Percentiles rank a stretch among this genome's conserved stretches.
Conservation (phyloP, 2,329 filamentous ascomycete species). For the Helotiales sp. region DNA sequence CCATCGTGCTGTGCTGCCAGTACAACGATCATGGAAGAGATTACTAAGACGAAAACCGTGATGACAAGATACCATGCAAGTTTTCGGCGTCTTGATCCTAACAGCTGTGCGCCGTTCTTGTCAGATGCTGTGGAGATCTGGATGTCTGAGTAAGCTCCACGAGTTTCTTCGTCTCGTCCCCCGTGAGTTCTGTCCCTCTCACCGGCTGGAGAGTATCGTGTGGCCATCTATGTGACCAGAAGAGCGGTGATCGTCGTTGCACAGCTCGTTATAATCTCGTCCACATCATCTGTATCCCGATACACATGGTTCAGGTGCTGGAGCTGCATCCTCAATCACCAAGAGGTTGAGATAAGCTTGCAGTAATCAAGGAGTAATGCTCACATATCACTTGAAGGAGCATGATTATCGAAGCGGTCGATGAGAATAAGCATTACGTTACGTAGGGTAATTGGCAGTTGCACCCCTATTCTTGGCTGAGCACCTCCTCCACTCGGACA, state of each 20-base stretch:
- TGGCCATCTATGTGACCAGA: not conserved
- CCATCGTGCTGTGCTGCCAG: no score
- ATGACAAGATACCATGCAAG: not conserved
- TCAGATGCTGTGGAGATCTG: not conserved
- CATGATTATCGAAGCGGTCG: no score
- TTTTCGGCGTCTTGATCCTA: not conserved
- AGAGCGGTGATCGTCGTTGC: not conserved
- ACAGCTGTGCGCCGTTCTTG: not conserved
- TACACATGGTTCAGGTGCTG: not conserved
- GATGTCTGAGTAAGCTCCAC: not conserved
- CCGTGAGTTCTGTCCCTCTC: not conserved
- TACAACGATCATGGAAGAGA: not conserved
- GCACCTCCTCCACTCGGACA: not conserved
- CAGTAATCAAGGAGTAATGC: not conserved
- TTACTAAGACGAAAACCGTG: not conserved
- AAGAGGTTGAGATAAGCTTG: not conserved
- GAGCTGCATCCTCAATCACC: not conserved
- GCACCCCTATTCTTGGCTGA: slow-evolving; percentile 1
- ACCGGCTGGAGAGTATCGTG: not conserved
- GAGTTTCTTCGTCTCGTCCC: not conserved
- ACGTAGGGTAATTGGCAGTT: not conserved
- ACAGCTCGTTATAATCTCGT: not conserved
- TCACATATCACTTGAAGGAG: not conserved
- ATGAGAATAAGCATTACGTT: not conserved
- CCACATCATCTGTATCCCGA: not conserved